Evolutionary conservation across 2,329 filamentous ascomycete species (phyloP), one percentile per base, ranked within the genome.

Genomic region (Chaetomium sp.): DNA sequence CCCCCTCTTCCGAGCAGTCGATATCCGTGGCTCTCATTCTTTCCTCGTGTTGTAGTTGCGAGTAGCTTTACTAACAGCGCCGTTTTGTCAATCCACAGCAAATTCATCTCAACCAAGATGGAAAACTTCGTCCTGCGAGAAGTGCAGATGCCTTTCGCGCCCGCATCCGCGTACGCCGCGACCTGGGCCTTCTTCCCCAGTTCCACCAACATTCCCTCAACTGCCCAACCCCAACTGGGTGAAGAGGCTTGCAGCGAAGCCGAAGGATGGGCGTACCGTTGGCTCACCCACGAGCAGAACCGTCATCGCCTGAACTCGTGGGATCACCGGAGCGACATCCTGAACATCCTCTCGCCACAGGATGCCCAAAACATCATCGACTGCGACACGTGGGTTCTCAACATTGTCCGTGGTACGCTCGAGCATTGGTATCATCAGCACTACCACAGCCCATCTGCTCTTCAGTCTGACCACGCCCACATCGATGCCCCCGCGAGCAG

Each of bases 231-330:
- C 9, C 21, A 42, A 3, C 23, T 35, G 6, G 33, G 27, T 10
- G 9, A 33, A 1, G 49, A 16, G 25, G 19, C 31, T 13, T 33
- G 23, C 29, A 31, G 54, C 12, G 31, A 55, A 6, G 27, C 69
- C 35, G 74, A 77, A 23, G 66, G 71, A 16, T 81, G 78, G 76
- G 73, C 72, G 13, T 76, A 79, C 55, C 63, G 70, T 6, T 81
- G 79, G 79, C 57, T 77, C 23, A 65, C 66, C 12, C 56, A 65
- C 0, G 58, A 65, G 8, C 67, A 67, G 2, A 79, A 81, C 62
- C 64, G 69, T 27, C 53, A 67, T 3, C 78, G 73, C 56, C 72
- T 81, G 25, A 63, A 62, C 31, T 57, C 65, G 2, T 79, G 77
- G 75, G 64, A 74, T 4, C 57, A 57, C n/a, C 33, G 49, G 19